These are phyloP conservation scores for Nicotiana benthamiana DNA, from an alignment of 257 asterid genomes.

Conservation along the genomic window DNA sequence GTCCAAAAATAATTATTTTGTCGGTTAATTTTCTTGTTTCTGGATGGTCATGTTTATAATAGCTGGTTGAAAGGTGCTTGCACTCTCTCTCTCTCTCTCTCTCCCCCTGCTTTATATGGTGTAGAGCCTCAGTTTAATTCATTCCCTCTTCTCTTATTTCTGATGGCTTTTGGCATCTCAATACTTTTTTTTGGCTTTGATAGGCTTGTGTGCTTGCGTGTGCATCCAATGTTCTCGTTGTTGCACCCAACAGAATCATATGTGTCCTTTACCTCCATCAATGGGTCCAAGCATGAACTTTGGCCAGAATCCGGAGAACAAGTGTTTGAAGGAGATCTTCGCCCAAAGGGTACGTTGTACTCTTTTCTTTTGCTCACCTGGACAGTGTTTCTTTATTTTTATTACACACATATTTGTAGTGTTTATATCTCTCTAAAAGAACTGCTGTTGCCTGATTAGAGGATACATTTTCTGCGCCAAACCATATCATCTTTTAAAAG, in stretches of 20 bases:
- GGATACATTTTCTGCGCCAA: neutral
- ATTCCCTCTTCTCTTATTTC: neutral
- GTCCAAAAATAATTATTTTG: neutral
- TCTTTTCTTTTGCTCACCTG: neutral
- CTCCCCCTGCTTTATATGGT: neutral
- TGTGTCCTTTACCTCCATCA: constrained; percentile 58
- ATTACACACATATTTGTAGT: neutral
- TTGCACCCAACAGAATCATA: constrained; percentile 75
- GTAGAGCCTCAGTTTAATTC: neutral
- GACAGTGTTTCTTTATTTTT: neutral
- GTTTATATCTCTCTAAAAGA: neutral
- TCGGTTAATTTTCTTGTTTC: neutral
- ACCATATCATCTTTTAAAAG: neutral
- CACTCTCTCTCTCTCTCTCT: neutral
- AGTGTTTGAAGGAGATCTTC: constrained; percentile 58
- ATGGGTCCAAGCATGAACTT: constrained; percentile 63
- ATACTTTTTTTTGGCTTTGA: neutral
- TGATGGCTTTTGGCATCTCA: neutral
- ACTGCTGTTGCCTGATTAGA: neutral
- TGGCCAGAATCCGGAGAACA: constrained; percentile 76
- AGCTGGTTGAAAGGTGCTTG: neutral
- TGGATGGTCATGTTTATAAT: neutral
- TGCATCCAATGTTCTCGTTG: constrained; percentile 73
- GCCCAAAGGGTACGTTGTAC: constrained; percentile 56
- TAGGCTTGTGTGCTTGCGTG: constrained; percentile 93